Evolutionary conservation across 306 rosid species (phyloP), one percentile per base, ranked within the genome.

Genomic region (Quercus parvula): DNA sequence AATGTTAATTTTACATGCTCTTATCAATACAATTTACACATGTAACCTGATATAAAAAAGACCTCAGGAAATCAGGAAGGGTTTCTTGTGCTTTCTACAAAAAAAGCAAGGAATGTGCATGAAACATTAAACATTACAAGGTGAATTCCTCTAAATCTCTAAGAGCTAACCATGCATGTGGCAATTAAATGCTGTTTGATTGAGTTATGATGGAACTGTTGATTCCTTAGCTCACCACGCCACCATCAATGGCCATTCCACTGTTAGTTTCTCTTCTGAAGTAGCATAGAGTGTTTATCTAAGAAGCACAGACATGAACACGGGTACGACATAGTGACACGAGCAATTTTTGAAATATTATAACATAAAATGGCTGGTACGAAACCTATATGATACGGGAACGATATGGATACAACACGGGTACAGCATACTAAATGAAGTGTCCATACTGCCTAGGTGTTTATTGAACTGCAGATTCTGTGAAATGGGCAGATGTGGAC

Each of bases 401-500:
- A 38, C 1, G 2, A 38, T 7, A 7, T 0, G 11, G 10, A 38
- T 6, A 1, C 2, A 38, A 7, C 44, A 6, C 0, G 0, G 46
- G 10, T 7, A 38, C 1, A 38, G 0, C 46, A 8, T 38, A 2
- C 11, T 38, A 7, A 38, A 38, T 38, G 10, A 7, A 38, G 11
- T 38, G 11, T 8, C 46, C 2, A 0, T 38, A 38, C 11, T 38
- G 46, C 3, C 2, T 38, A 38, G 46, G 46, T 38, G 46, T 74
- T 66, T 86, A 90, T 15, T 88, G 86, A 62, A 84, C 88, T 20
- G 85, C 82, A 78, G 88, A 76, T 81, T 91, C 93, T 1, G 84
- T 80, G 81, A 87, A 83, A 69, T 84, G 89, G 4, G 81, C 1
- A 30, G 77, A 41, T 7, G 77, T 11, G 71, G 92, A 56, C 85